These are phyloP conservation scores for Byssoonygena ceratinophila DNA, from an alignment of 2,329 filamentous ascomycete species.

Conservation along the genomic window DNA sequence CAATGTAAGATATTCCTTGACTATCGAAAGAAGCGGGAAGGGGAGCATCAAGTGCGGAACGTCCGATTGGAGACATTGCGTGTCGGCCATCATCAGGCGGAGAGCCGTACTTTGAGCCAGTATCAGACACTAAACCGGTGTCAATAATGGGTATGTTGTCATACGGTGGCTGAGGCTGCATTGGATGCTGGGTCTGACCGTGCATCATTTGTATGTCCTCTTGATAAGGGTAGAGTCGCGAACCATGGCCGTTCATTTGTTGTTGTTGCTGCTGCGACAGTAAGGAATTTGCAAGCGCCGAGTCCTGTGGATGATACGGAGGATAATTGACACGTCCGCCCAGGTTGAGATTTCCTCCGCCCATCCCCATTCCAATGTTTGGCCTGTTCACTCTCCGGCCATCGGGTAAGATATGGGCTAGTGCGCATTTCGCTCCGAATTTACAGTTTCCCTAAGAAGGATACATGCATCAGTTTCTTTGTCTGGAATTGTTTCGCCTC, in stretches of 20 bases:
- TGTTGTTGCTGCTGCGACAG: conserved; percentile 53
- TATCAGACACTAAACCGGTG: conserved; percentile 48
- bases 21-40: conserved; percentile 93
- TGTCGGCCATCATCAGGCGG: conserved; percentile 68
- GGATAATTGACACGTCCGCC: conserved; percentile 58
- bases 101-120: conserved; percentile 64
- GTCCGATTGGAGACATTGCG: conserved; percentile 63
- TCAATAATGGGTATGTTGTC: conserved; percentile 48
- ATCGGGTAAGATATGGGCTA: conserved; percentile 89
- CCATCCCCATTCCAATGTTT: conserved; percentile 36
- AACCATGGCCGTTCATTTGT: conserved; percentile 43
- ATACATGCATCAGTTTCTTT: background rate
- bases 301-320: conserved; percentile 53
- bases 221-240: conserved; percentile 33
- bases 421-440: conserved; percentile 94
- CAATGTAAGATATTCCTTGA: conserved; percentile 85
- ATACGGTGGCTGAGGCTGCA: conserved; percentile 27
- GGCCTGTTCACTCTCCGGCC: conserved; percentile 80
- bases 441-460: conserved; percentile 81
- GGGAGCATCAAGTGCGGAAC: conserved; percentile 81
- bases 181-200: conserved; percentile 33
- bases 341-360: conserved; percentile 51
- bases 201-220: conserved; percentile 36
- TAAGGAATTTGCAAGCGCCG: conserved; percentile 64
- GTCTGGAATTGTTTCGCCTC: background rate